phyloP scores from a whole-genome alignment of 768 basidiomycete genomes.

The Arthromyces matolae region DNA sequence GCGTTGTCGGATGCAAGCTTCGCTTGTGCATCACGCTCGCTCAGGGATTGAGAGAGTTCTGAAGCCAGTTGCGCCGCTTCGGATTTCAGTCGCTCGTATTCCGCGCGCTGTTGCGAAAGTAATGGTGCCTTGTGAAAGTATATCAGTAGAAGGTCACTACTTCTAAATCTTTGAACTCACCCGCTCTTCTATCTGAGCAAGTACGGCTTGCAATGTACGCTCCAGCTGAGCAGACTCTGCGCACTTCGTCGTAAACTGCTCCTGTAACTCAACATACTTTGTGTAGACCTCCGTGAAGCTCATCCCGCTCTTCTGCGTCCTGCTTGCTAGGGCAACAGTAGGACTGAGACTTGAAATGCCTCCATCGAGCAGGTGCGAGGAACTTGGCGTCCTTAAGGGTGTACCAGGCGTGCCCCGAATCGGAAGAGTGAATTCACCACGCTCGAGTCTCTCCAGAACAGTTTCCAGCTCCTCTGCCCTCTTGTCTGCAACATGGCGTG shows the following conservation, averaged over 20 bases:
- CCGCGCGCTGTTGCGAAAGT: constrained; percentile 82
- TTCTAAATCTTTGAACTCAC: constrained; percentile 42
- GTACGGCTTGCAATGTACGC: constrained; percentile 69
- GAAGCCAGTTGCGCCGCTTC: constrained; percentile 79
- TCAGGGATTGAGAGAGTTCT: constrained; percentile 71
- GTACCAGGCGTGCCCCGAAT: constrained; percentile 46
- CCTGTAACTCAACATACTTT: constrained; percentile 84
- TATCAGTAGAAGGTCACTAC: background rate
- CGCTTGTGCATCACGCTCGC: constrained; percentile 69
- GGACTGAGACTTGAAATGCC: constrained; percentile 75
- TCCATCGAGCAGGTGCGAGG: constrained; percentile 42
- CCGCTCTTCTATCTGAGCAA: constrained; percentile 83
- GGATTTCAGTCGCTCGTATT: constrained; percentile 79
- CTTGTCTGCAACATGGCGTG: constrained; percentile 69
- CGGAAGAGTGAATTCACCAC: constrained; percentile 66
- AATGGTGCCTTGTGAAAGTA: constrained; percentile 67
- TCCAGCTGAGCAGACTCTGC: constrained; percentile 86
- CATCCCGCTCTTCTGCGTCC: constrained; percentile 76
- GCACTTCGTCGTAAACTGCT: constrained; percentile 72
- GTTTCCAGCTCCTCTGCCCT: constrained; percentile 67
- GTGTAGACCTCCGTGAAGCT: constrained; percentile 94
- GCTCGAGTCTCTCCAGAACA: constrained; percentile 67
- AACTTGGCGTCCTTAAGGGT: constrained; percentile 39
- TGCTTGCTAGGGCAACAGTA: constrained; percentile 82
- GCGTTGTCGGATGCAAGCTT: constrained; percentile 52